These are phyloP conservation scores for Cystobasidium onofrii DNA, from an alignment of 768 basidiomycete genomes.

Conservation along the genomic window DNA sequence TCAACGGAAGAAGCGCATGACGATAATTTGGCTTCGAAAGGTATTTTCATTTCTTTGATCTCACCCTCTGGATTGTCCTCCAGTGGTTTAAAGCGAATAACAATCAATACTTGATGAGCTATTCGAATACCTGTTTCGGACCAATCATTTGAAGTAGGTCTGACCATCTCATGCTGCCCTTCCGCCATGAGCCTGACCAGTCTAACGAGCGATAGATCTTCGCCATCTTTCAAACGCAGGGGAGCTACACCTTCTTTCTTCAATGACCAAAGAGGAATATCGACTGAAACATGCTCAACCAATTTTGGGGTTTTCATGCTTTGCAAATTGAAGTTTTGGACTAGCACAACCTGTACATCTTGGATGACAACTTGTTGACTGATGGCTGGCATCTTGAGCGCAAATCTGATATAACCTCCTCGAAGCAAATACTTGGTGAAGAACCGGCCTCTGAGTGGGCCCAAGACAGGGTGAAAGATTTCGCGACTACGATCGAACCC, in stretches of 20 bases:
- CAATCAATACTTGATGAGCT: background rate
- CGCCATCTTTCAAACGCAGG: background rate
- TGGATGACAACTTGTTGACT: background rate
- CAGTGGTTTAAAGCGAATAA: conserved; percentile 3
- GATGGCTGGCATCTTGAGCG: conserved; percentile 4
- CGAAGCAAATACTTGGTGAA: conserved; percentile 13
- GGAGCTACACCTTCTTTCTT: conserved; percentile 7
- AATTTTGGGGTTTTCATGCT: conserved; percentile 10
- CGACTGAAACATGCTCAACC: background rate
- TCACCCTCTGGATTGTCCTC: background rate
- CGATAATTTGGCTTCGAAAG: conserved; percentile 1
- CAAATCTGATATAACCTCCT: conserved; percentile 16
- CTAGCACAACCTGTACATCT: conserved; percentile 7
- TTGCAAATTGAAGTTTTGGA: conserved; percentile 14
- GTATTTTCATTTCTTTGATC: conserved; percentile 10
- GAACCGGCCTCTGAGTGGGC: background rate
- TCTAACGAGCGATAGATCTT: conserved; percentile 6
- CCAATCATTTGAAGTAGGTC: conserved; percentile 14
- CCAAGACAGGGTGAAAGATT: conserved; percentile 2
- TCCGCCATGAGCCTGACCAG: conserved; percentile 3
- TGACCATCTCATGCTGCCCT: background rate
- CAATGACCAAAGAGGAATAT: conserved; percentile 13
- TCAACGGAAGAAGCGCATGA: conserved; percentile 15
- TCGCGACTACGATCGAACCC: conserved; percentile 6
- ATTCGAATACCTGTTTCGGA: conserved; percentile 16